Evolutionary conservation across 2,329 filamentous ascomycete genomes (phyloP).

Genomic region (Magnaporthiopsis incrustans): DNA sequence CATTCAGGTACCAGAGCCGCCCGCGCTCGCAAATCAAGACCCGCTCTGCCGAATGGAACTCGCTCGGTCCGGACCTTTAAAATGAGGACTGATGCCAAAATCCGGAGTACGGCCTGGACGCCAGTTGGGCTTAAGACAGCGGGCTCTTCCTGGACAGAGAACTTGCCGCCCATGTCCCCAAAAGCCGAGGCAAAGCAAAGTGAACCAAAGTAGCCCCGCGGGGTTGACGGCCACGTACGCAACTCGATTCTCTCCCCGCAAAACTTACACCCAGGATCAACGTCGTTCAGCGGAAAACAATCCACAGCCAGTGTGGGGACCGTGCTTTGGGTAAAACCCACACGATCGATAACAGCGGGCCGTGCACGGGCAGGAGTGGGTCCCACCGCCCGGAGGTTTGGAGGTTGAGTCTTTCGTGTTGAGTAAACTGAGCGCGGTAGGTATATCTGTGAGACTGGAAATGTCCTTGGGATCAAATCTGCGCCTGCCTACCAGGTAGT

Average conservation of each 20-base stretch:
- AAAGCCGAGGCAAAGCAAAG: not conserved
- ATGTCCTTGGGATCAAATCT: too few relatives aligned
- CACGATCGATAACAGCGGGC: not conserved
- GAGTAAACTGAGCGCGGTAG: not conserved
- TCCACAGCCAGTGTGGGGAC: not conserved
- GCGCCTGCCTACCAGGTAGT: not conserved
- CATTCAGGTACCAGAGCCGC: not conserved
- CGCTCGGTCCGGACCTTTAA: not conserved
- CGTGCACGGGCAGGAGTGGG: not conserved
- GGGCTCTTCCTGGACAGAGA: not conserved
- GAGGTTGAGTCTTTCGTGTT: not conserved
- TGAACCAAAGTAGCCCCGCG: not conserved
- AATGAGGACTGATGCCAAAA: not conserved
- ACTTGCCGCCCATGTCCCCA: not conserved
- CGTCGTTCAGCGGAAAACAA: not conserved
- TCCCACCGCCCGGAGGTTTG: too few relatives aligned
- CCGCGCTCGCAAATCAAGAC: not conserved
- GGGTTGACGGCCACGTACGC: not conserved
- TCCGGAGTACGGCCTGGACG: not conserved
- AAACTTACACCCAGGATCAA: not conserved
- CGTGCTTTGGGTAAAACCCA: not conserved
- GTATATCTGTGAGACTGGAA: not conserved
- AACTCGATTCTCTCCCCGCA: not conserved
- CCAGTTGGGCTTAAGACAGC: not conserved
- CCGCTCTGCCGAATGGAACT: not conserved